Evolutionary conservation across 148 eudicot genomes (phyloP).

Genomic region (Rhododendron henanense): DNA sequence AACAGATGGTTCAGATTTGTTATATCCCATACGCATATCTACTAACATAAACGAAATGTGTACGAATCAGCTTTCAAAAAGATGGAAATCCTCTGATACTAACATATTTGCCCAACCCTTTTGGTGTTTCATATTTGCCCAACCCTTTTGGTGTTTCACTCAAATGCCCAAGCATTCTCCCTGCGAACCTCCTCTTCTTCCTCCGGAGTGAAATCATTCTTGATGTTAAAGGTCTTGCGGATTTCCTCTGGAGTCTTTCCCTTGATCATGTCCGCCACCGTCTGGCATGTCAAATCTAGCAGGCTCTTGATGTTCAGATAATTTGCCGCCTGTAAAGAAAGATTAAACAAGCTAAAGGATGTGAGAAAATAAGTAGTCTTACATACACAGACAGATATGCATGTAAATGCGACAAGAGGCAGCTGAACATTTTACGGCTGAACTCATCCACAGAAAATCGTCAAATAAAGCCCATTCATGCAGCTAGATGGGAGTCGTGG

Average conservation of each 20-base stretch:
- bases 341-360: neutral
- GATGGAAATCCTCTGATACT: neutral
- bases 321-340: constrained; percentile 50
- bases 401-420: neutral
- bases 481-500: neutral
- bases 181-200: constrained; percentile 63
- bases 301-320: constrained; percentile 56
- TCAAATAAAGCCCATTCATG: neutral
- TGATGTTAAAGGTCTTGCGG: constrained; percentile 59
- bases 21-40: neutral
- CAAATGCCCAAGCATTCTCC: constrained; percentile 74
- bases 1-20: neutral
- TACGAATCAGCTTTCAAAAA: neutral
- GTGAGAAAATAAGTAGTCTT: neutral
- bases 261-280: constrained; percentile 71
- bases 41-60: neutral
- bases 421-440: neutral
- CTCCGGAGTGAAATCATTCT: constrained; percentile 60
- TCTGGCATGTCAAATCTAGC: constrained; percentile 63
- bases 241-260: constrained; percentile 76
- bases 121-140: neutral
- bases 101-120: neutral
- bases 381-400: neutral
- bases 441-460: neutral
- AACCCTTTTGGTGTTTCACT: constrained; percentile 11